These are phyloP conservation scores for Bertia moriformis DNA, from an alignment of 2,329 filamentous ascomycete species.

Conservation along the genomic window DNA sequence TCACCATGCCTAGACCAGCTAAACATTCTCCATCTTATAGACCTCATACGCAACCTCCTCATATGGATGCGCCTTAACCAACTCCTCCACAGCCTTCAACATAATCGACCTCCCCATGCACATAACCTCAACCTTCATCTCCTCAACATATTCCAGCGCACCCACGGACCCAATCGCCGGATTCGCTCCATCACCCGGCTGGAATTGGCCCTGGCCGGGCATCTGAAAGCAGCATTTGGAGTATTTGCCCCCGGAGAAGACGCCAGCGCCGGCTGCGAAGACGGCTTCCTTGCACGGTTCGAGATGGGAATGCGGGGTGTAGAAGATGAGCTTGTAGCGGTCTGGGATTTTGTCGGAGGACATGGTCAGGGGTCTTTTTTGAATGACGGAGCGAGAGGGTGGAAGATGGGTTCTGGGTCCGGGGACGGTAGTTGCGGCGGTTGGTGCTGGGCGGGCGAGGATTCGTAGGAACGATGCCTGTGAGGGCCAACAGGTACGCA, in stretches of 20 bases:
- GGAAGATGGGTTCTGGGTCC: too few species aligned
- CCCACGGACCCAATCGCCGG: conserved; percentile 47
- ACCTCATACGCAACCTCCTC: conserved; percentile 34
- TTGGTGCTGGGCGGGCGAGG: too few species aligned
- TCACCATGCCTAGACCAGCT: too few species aligned
- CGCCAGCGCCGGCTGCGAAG: conserved; percentile 41
- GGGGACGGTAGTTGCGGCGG: too few species aligned
- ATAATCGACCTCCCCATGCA: conserved; percentile 43
- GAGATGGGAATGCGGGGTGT: conserved; percentile 27
- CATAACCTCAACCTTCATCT: conserved; percentile 48
- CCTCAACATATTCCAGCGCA: conserved; percentile 39
- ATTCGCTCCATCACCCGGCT: conserved; percentile 43
- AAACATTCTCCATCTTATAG: conserved; percentile 31
- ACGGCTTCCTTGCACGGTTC: conserved; percentile 36
- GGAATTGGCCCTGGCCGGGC: conserved; percentile 49
- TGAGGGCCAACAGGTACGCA: too few species aligned
- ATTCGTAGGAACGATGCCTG: too few species aligned
- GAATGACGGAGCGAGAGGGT: too few species aligned
- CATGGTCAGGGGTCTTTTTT: too few species aligned
- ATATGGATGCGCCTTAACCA: conserved; percentile 43
- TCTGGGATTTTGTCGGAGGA: too few species aligned
- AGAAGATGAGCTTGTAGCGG: conserved; percentile 21
- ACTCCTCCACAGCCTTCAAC: conserved; percentile 39
- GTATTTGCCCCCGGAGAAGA: conserved; percentile 35
- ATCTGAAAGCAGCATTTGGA: conserved; percentile 36